A percentile compares a stretch with the other conserved stretches of the same genome.
Evolutionary conservation across 768 basidiomycete species (phyloP).

Genomic region (Holtermanniella nyarrowii): DNA sequence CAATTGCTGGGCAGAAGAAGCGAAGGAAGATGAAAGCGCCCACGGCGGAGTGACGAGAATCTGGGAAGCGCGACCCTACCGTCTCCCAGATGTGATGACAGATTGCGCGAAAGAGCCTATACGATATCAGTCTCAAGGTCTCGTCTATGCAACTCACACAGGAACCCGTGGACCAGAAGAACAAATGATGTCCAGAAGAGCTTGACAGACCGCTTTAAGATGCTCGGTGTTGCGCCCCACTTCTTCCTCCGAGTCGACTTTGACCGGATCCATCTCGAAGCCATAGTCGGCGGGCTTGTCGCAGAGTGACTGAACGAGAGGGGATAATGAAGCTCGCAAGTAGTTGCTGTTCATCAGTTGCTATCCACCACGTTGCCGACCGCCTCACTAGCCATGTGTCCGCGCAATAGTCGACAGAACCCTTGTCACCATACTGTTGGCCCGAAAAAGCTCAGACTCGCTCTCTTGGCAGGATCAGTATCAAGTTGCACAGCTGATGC

Average conservation of each 20-base stretch:
- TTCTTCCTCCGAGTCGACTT: conserved; percentile 49
- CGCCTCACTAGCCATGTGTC: conserved; percentile 63
- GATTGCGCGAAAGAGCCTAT: conserved; percentile 15
- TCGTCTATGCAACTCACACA: conserved; percentile 49
- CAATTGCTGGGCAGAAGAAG: conserved; percentile 87
- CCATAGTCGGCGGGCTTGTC: conserved; percentile 61
- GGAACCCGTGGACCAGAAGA: conserved; percentile 62
- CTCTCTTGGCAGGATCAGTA: conserved; percentile 47
- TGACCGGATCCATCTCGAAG: conserved; percentile 64
- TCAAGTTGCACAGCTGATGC: neutral
- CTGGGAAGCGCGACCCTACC: conserved; percentile 35
- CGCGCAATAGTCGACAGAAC: conserved; percentile 76
- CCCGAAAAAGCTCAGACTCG: conserved; percentile 72
- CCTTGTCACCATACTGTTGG: conserved; percentile 77
- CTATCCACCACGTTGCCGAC: neutral
- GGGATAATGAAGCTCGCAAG: conserved; percentile 65
- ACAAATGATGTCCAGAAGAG: conserved; percentile 64
- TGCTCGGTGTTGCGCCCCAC: conserved; percentile 58
- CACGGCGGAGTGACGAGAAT: conserved; percentile 37
- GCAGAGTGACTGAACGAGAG: conserved; percentile 64
- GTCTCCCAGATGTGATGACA: conserved; percentile 53
- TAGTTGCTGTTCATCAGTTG: conserved; percentile 47
- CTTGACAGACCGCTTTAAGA: conserved; percentile 61
- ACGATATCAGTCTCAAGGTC: conserved; percentile 3
- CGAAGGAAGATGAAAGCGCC: conserved; percentile 84